Evolutionary conservation across 2,329 filamentous ascomycete species (phyloP).

Genomic region (Metarhizium anisopliae): DNA sequence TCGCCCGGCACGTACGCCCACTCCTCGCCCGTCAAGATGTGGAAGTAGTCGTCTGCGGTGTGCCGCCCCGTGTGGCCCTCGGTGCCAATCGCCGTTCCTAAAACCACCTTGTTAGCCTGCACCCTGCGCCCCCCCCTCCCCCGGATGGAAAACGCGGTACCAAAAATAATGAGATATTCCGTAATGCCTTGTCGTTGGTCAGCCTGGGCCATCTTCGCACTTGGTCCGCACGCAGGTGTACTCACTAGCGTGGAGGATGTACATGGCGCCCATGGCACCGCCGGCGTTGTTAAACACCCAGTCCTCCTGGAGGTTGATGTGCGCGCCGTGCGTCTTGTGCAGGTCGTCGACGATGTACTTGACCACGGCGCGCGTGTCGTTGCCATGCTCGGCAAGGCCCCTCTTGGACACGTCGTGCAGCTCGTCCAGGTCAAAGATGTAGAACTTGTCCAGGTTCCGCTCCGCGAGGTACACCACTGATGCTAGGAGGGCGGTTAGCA

Average conservation of each 20-base stretch:
- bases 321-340: conserved; percentile 34
- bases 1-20: conserved; percentile 62
- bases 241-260: conserved; percentile 76
- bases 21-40: conserved; percentile 75
- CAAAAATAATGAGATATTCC: conserved; percentile 86
- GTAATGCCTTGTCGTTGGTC: conserved; percentile 49
- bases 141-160: conserved; percentile 14
- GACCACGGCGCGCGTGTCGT: conserved; percentile 64
- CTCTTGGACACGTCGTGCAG: conserved; percentile 60
- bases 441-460: conserved; percentile 54
- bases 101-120: background rate
- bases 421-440: conserved; percentile 63
- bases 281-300: conserved; percentile 92
- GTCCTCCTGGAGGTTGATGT: conserved; percentile 65
- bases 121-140: background rate
- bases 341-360: conserved; percentile 63
- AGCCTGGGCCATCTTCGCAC: too few relatives aligned
- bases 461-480: conserved; percentile 48
- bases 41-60: conserved; percentile 90
- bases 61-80: conserved; percentile 84
- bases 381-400: conserved; percentile 60
- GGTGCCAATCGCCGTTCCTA: conserved; percentile 66
- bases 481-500: conserved; percentile 45
- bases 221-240: conserved; percentile 9
- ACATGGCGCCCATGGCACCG: conserved; percentile 87